Base-by-base conservation (phyloP, 495 filamentous ascomycete genomes). In the Aspergillus indologenus region DNA sequence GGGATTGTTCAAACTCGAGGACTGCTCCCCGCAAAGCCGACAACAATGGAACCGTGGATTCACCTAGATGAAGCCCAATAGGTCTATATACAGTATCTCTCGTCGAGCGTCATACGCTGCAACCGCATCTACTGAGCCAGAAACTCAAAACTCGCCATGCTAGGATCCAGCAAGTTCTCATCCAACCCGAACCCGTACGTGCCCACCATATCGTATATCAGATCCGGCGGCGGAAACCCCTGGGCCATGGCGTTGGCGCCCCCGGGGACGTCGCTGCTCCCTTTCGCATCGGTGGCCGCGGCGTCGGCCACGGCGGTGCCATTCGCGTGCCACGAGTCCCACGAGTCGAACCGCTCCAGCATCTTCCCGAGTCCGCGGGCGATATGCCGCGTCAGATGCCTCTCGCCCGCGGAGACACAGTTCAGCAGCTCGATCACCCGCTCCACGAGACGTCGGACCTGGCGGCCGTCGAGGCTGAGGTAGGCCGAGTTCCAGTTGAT, bases 401-500 rank as follows among this genome's bases (percentile, higher is more conserved):
- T 70, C 56, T 82, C 80, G 18, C 80, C 79, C 6, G 78, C 79
- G 29, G 72, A 76, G 45, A 80, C 78, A 54, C 79, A 81, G 52
- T 79, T 81, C 66, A 83, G 68, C 57, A 83, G 63, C 45, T 77
- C 72, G 44, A 83, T 82, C 14, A 82, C 77, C 12, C 73, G 71
- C 56, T 77, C 75, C 17, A 83, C 79, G 5, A 80, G 64, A 17
- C 68, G 65, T 44, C 80, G 80, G 24, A 80, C 78, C 57, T 81
- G 69, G 17, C 76, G 62, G 18, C 74, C 65, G 48, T 74, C 69
- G 54, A 78, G 69, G 62, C 71, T 68, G 19, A 81, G 67, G 52
- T 77, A 82, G 51, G 71, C 77, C 47, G 73, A 81, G 58, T 79
- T 79, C 80, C 80, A 83, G 50, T 79, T 81, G 17, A 79, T 76